A percentile compares a stretch with the other conserved stretches of the same genome.
Conservation (phyloP, 2,329 filamentous ascomycete species). For the Lasiodiplodia sp. region DNA sequence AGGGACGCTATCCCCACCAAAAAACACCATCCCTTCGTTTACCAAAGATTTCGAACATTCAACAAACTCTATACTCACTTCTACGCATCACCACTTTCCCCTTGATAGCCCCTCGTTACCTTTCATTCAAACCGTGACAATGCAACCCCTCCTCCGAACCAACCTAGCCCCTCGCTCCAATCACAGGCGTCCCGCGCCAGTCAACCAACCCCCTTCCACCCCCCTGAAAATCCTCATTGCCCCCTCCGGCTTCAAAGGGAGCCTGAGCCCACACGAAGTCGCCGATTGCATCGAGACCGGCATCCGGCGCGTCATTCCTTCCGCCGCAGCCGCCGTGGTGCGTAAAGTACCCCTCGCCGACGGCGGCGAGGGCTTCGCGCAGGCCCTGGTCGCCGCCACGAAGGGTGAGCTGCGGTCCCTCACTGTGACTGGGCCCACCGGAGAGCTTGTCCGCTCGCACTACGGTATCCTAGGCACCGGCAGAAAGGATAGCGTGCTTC, state of each 20-base stretch:
- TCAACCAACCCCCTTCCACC: not conserved
- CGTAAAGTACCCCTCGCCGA: constrained; percentile 61
- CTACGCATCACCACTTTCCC: no score
- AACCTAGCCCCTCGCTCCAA: no score
- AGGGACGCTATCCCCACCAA: no score
- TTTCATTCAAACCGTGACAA: no score
- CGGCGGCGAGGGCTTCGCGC: constrained; percentile 61
- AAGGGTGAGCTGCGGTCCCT: constrained; percentile 49
- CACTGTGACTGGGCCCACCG: constrained; percentile 55
- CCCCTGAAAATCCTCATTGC: constrained; percentile 54
- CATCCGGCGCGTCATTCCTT: constrained; percentile 51
- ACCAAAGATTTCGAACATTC: no score
- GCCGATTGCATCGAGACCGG: constrained; percentile 60
- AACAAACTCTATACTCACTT: no score
- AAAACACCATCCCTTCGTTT: no score
- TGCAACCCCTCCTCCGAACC: no score
- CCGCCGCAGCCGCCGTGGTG: constrained; percentile 46
- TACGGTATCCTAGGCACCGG: constrained; percentile 53
- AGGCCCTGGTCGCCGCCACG: constrained; percentile 54
- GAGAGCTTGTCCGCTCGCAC: constrained; percentile 51
- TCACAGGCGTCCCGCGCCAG: not conserved
- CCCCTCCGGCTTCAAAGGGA: constrained; percentile 64
- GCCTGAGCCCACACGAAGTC: constrained; percentile 57
- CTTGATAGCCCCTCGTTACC: no score
- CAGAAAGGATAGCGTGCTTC: no score